Evolutionary conservation across 257 asterid genomes (phyloP).

Genomic region (Nicotiana benthamiana): DNA sequence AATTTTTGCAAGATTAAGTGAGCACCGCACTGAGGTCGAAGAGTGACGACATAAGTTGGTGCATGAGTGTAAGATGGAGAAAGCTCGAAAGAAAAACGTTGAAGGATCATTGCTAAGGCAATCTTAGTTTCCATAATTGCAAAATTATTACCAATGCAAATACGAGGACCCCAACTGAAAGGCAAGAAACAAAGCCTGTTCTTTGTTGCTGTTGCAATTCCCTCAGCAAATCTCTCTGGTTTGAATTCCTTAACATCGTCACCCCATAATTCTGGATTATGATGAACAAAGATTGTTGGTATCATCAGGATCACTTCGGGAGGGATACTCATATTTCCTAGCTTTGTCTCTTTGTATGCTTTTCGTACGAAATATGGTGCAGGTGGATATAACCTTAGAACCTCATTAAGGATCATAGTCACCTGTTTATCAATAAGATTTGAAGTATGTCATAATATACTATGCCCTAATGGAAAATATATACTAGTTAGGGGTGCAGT

Average conservation of each 20-base stretch:
- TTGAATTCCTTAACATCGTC: conserved; percentile 42
- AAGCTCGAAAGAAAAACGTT: conserved; percentile 28
- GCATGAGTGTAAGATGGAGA: conserved; percentile 46
- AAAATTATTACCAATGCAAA: conserved; percentile 40
- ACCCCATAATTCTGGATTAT: conserved; percentile 36
- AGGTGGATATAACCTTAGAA: conserved; percentile 46
- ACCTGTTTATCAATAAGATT: conserved; percentile 15
- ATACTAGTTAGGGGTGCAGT: background rate
- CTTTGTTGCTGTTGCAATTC: conserved; percentile 39
- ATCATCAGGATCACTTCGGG: conserved; percentile 27
- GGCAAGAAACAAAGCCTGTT: conserved; percentile 31
- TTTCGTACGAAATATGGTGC: conserved; percentile 21
- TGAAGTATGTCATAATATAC: background rate
- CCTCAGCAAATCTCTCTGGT: conserved; percentile 42
- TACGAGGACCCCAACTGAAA: conserved; percentile 44
- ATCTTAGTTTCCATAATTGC: conserved; percentile 42
- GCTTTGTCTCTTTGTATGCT: conserved; percentile 25
- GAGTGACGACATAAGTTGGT: conserved; percentile 33
- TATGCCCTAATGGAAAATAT: background rate
- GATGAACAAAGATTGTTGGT: conserved; percentile 34
- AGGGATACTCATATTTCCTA: conserved; percentile 37
- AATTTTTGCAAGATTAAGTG: conserved; percentile 18
- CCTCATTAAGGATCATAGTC: conserved; percentile 45
- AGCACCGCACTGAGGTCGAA: conserved; percentile 40
- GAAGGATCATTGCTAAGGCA: conserved; percentile 29